Conservation (phyloP, 345 rosid species). For the Trapa incisa region DNA sequence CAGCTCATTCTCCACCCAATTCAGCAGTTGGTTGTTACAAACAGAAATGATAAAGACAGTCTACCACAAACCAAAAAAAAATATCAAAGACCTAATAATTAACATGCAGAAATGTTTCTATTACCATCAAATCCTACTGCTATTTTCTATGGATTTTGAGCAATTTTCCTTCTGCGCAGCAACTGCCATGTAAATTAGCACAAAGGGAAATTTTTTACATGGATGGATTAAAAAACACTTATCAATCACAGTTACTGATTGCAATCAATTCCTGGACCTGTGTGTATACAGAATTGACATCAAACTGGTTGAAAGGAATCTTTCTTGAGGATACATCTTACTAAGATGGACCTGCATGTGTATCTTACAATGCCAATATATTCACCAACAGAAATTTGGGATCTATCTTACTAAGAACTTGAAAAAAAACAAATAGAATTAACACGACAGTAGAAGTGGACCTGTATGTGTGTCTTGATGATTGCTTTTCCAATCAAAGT, state of each 20-base stretch:
- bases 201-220: neutral
- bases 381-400: neutral
- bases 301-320: neutral
- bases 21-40: conserved; percentile 84
- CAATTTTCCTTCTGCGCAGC: neutral
- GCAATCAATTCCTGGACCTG: neutral
- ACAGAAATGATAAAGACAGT: conserved; percentile 79
- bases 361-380: neutral
- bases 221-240: neutral
- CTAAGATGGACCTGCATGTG: neutral
- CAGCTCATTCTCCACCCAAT: conserved; percentile 89
- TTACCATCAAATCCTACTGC: neutral
- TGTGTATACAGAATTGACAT: neutral
- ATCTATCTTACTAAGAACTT: neutral
- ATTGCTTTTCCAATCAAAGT: conserved; percentile 88
- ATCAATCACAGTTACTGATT: neutral
- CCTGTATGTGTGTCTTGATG: conserved; percentile 96
- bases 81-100: neutral
- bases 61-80: conserved; percentile 27
- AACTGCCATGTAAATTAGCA: neutral
- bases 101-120: neutral
- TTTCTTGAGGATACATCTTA: neutral
- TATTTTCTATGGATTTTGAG: neutral
- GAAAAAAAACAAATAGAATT: neutral
- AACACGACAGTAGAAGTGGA: conserved; percentile 10